Percentiles rank a stretch among this genome's conserved stretches.
These are phyloP conservation scores for Lentinula novae-zelandiae DNA, from an alignment of 1,284 basidiomycete genomes.

Conservation along the genomic window DNA sequence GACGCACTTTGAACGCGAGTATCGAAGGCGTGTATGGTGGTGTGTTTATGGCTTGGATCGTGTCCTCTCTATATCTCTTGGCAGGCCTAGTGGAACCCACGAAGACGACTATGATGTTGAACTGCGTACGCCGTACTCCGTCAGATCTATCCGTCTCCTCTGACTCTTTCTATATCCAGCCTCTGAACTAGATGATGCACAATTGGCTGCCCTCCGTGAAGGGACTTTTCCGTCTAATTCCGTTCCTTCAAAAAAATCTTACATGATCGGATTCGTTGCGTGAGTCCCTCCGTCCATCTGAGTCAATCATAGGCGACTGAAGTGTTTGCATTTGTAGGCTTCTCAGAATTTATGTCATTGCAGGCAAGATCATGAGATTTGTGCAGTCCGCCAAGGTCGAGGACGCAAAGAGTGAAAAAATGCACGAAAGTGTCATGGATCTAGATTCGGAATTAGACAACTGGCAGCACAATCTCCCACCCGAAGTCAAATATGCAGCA, in stretches of 20 bases:
- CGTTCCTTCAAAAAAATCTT: slow-evolving; percentile 1
- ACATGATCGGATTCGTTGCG: slow-evolving; percentile 20
- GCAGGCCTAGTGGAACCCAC: slow-evolving; percentile 18
- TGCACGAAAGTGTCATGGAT: slow-evolving; percentile 7
- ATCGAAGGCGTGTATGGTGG: slow-evolving; percentile 21
- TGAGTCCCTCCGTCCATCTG: slow-evolving; percentile 4
- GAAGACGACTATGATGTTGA: slow-evolving; percentile 21
- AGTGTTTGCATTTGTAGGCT: slow-evolving; percentile 9
- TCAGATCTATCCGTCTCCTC: not conserved
- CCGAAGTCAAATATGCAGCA: slow-evolving; percentile 13
- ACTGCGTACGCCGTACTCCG: slow-evolving; percentile 15
- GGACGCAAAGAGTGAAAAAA: slow-evolving; percentile 12
- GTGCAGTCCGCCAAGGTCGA: slow-evolving; percentile 17
- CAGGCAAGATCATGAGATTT: slow-evolving; percentile 19
- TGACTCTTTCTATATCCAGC: slow-evolving; percentile 6
- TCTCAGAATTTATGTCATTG: slow-evolving; percentile 18
- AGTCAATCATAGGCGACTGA: not conserved
- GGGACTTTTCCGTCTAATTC: slow-evolving; percentile 1
- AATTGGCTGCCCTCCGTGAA: slow-evolving; percentile 12
- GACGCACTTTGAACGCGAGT: slow-evolving; percentile 17
- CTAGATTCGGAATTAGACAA: slow-evolving; percentile 15
- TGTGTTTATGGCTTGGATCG: slow-evolving; percentile 20
- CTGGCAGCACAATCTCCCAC: slow-evolving; percentile 17
- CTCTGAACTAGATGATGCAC: slow-evolving; percentile 16
- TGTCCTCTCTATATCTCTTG: slow-evolving; percentile 19